A percentile compares a stretch with the other conserved stretches of the same genome.
phyloP scores from a whole-genome alignment of 345 rosid species.

The Erysimum cheiranthoides region DNA sequence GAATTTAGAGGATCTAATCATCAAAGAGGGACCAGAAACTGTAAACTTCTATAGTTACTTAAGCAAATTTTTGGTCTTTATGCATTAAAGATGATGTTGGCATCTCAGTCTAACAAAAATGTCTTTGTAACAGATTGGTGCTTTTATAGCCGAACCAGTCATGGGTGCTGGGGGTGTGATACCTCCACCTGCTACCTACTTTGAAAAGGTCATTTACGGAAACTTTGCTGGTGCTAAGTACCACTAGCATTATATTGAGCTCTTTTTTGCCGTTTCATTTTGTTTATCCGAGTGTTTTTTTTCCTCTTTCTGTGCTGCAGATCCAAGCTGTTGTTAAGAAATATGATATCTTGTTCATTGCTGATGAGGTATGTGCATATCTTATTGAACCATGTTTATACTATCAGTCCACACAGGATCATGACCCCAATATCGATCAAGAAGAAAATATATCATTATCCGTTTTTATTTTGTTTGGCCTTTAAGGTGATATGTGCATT shows the following conservation, averaged over 20 bases:
- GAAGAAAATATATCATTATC: no score
- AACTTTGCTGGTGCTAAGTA: constrained; percentile 1
- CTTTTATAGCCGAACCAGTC: constrained; percentile 95
- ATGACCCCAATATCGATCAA: no score
- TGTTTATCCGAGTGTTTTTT: constrained; percentile 5
- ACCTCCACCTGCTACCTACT: constrained; percentile 93
- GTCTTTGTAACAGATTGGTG: constrained; percentile 70
- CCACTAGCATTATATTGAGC: neutral
- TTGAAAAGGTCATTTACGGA: constrained; percentile 68
- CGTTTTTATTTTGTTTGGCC: no score
- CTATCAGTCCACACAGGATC: no score
- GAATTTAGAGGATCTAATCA: constrained; percentile 82
- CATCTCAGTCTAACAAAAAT: no score
- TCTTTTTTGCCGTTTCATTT: neutral
- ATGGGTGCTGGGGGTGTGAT: constrained; percentile 99
- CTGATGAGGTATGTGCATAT: constrained; percentile 76
- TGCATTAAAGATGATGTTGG: no score
- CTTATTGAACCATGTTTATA: no score
- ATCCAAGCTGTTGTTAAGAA: constrained; percentile 91
- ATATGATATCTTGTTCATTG: constrained; percentile 85
- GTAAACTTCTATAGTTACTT: no score
- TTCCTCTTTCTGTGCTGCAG: constrained; percentile 53
- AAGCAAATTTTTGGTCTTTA: no score
- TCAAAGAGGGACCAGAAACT: no score
- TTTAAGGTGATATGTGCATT: no score